Base-by-base conservation (phyloP, 257 asterid genomes). In the Prunella vulgaris region DNA sequence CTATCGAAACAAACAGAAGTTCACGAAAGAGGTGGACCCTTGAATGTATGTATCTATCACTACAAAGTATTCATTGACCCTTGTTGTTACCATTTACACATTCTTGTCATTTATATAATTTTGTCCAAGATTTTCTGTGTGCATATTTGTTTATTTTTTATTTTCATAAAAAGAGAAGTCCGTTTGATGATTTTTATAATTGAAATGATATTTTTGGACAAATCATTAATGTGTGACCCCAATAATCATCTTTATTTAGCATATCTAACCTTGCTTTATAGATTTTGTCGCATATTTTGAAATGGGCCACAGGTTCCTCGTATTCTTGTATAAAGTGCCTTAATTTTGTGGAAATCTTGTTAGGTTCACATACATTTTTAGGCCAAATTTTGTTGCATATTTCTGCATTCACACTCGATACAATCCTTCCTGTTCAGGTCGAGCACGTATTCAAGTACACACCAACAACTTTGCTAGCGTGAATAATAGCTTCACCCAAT, bases 1-100 rank as follows among this genome's bases (percentile, higher is more conserved):
- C 59, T 17, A 13, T 63, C 28, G n/a, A n/a, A 5, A 21, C 13
- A 60, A 69, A 9, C 49, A n/a, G n/a, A n/a, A n/a, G n/a, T n/a
- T n/a, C n/a, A n/a, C n/a, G n/a, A n/a, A n/a, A n/a, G n/a, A n/a
- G 28, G 54, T 71, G 75, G 72, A 20, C 53, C 67, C 71, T 18
- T 20, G 1, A 17, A 14, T 51, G 58, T 18, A 52, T 69, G 1
- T 18, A 9, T 58, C 21, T 25, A 44, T 54, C 60, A 44, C 67
- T 57, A 66, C 38, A 5, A 66, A 52, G 14, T 40, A 15, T 38
- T 38, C 56, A 63, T 53, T 18, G 64, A 18, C 64, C 68, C 68
- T 21, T 61, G n/a, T 20, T 51, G 32, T 61, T 33, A 48, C 65
- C 40, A 13, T 69, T 15, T 59, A 10, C 63, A 32, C 12, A 10